phyloP scores from a whole-genome alignment of 371 early-diverging fungal species.

The Zychaea mexicana region DNA sequence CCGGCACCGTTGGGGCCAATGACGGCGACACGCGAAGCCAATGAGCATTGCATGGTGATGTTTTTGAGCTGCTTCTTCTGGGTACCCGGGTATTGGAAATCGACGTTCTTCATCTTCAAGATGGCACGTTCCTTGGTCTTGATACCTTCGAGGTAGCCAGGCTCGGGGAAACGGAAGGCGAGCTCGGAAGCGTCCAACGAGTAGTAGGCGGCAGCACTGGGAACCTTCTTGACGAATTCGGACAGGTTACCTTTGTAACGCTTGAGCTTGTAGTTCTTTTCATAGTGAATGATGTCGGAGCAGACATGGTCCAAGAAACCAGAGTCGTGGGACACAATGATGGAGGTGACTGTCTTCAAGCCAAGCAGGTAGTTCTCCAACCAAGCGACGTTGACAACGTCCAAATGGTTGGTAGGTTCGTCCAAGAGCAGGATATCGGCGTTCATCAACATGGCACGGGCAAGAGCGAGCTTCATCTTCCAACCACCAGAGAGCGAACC shows the following conservation, averaged over 20 bases:
- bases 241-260: constrained; percentile 83
- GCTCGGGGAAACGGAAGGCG: constrained; percentile 69
- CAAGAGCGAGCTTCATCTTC: constrained; percentile 89
- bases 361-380: constrained; percentile 77
- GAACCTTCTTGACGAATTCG: constrained; percentile 77
- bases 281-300: constrained; percentile 83
- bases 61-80: constrained; percentile 51
- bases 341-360: constrained; percentile 71
- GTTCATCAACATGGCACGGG: constrained; percentile 80
- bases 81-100: constrained; percentile 71
- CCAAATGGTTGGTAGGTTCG: constrained; percentile 94
- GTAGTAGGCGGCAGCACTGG: constrained; percentile 79
- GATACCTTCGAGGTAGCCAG: constrained; percentile 74
- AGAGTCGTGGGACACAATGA: constrained; percentile 93
- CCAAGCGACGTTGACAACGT: constrained; percentile 81
- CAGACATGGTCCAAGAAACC: constrained; percentile 86
- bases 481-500: constrained; percentile 87
- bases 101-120: constrained; percentile 63
- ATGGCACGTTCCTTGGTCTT: constrained; percentile 75
- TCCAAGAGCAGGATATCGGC: constrained; percentile 88
- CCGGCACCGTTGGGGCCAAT: constrained; percentile 79
- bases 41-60: constrained; percentile 65
- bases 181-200: constrained; percentile 61
- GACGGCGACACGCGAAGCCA: constrained; percentile 71
- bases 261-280: constrained; percentile 72